Conservation (phyloP, 495 filamentous ascomycete species). For the Hypoxylon crocopeplum region DNA sequence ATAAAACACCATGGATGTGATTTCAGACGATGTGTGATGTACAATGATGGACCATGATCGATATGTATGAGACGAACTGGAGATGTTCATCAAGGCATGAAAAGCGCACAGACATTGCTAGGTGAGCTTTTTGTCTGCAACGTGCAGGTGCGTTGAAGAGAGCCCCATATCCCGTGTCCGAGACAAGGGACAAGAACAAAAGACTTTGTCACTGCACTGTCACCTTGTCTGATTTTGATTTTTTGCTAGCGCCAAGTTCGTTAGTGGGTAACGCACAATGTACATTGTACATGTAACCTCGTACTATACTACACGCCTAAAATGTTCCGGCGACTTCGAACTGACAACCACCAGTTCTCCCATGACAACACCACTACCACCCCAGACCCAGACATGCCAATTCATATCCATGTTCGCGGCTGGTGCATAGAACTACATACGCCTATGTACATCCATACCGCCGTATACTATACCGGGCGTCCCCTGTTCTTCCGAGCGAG, state of each 20-base stretch:
- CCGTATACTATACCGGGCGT: conserved; percentile 10
- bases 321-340: conserved; percentile 19
- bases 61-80: conserved; percentile 35
- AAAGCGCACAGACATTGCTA: conserved; percentile 42
- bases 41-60: conserved; percentile 3
- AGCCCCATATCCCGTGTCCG: conserved; percentile 38
- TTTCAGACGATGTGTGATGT: conserved; percentile 32
- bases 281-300: neutral
- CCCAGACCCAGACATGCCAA: conserved; percentile 13
- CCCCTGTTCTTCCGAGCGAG: conserved; percentile 16
- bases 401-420: conserved; percentile 4
- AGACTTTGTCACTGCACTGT: conserved; percentile 28
- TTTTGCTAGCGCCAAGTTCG: conserved; percentile 3
- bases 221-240: neutral
- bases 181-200: conserved; percentile 29
- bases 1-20: conserved; percentile 13
- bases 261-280: neutral
- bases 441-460: neutral
- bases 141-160: conserved; percentile 33
- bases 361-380: conserved; percentile 22
- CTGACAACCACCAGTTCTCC: conserved; percentile 13
- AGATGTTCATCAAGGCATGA: conserved; percentile 33
- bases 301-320: neutral
- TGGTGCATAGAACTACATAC: neutral
- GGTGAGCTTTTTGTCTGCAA: conserved; percentile 33